phyloP scores from a whole-genome alignment of 2,329 filamentous ascomycete genomes.

The Colletotrichum spinosum region DNA sequence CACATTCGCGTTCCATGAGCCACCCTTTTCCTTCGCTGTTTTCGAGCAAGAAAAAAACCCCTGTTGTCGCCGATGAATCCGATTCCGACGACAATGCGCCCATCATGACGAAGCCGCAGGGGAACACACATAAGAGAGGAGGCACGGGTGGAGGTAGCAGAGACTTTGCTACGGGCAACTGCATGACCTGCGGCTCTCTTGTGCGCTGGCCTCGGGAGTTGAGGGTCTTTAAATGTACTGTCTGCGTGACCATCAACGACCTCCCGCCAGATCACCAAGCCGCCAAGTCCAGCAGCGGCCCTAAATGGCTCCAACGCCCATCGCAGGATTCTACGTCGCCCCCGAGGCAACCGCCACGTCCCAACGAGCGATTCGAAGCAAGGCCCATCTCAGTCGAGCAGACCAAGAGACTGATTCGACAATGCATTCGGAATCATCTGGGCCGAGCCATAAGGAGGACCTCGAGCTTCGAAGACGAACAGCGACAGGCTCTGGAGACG shows the following conservation, averaged over 20 bases:
- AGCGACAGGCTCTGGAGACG: slow-evolving; percentile 10
- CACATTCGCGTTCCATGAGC: slow-evolving; percentile 78
- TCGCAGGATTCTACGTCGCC: slow-evolving; percentile 31
- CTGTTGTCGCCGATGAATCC: slow-evolving; percentile 50
- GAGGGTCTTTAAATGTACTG: slow-evolving; percentile 82
- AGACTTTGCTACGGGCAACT: slow-evolving; percentile 77
- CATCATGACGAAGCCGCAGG: slow-evolving; percentile 41
- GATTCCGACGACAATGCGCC: slow-evolving; percentile 47
- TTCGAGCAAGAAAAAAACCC: slow-evolving; percentile 67
- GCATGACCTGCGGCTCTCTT: slow-evolving; percentile 86
- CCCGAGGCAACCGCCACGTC: slow-evolving; percentile 24
- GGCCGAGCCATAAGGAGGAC: slow-evolving; percentile 42
- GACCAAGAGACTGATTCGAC: slow-evolving; percentile 63
- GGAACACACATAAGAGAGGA: slow-evolving; percentile 47
- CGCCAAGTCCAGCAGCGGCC: slow-evolving; percentile 25
- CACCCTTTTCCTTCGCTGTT: slow-evolving; percentile 83
- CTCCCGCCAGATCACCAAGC: slow-evolving; percentile 50
- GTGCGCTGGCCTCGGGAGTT: slow-evolving; percentile 83
- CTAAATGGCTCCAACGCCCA: slow-evolving; percentile 37
- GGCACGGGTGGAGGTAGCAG: slow-evolving; percentile 53
- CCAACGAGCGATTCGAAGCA: slow-evolving; percentile 28
- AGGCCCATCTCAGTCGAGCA: slow-evolving; percentile 67
- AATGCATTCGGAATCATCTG: slow-evolving; percentile 54
- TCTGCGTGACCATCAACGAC: slow-evolving; percentile 88
- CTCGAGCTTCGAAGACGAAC: slow-evolving; percentile 35